phyloP scores from a whole-genome alignment of 2,329 filamentous ascomycete species.

The Diaporthe aspalathi region DNA sequence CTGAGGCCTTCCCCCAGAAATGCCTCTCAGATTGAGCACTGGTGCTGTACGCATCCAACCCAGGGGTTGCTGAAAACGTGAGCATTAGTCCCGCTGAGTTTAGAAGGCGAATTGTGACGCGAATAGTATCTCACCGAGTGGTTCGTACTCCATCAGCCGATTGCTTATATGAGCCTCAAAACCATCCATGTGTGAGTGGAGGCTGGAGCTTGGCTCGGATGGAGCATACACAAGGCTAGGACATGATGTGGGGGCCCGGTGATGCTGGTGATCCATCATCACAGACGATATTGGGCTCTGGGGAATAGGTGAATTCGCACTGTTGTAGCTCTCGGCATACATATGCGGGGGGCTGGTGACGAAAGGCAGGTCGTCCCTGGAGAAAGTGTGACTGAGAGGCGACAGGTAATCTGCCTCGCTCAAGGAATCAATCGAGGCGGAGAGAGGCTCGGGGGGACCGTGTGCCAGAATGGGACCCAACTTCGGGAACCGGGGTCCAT shows the following conservation, averaged over 20 bases:
- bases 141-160: slow-evolving; percentile 67
- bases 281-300: slow-evolving; percentile 67
- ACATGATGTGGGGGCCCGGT: slow-evolving; percentile 67
- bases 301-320: slow-evolving; percentile 64
- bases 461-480: slow-evolving; percentile 52
- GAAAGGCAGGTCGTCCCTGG: slow-evolving; percentile 66
- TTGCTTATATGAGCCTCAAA: slow-evolving; percentile 67
- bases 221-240: slow-evolving; percentile 71
- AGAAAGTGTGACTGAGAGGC: slow-evolving; percentile 65
- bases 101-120: slow-evolving; percentile 48
- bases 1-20: slow-evolving; percentile 59
- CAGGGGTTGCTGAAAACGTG: slow-evolving; percentile 58
- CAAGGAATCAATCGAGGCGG: slow-evolving; percentile 68
- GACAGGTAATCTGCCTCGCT: slow-evolving; percentile 72
- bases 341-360: slow-evolving; percentile 66
- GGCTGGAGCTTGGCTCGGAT: slow-evolving; percentile 70
- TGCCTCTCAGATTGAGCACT: slow-evolving; percentile 60
- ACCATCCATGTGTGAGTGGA: slow-evolving; percentile 68
- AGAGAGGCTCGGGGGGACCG: slow-evolving; percentile 61
- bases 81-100: slow-evolving; percentile 42
- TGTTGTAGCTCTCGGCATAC: slow-evolving; percentile 65
- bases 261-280: slow-evolving; percentile 62
- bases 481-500: slow-evolving; percentile 58
- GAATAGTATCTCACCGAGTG: slow-evolving; percentile 63
- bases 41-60: slow-evolving; percentile 64